These are phyloP conservation scores for Cardamine resedifolia DNA, from an alignment of 345 rosid species.

Conservation along the genomic window DNA sequence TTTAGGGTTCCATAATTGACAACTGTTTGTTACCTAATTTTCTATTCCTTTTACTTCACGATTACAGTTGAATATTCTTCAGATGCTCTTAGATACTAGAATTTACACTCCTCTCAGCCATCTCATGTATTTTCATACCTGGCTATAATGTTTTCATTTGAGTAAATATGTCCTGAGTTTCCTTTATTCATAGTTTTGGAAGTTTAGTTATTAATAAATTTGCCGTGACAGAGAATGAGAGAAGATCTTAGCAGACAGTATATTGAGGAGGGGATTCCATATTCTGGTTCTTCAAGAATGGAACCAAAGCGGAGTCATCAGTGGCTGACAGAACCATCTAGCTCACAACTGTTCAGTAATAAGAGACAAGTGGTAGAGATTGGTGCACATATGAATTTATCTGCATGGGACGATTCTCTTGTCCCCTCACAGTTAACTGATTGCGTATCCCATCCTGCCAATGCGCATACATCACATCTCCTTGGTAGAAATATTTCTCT, in stretches of 20 bases:
- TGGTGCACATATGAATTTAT: conserved; percentile 41
- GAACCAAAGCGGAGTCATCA: conserved; percentile 59
- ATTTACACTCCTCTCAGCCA: not conserved
- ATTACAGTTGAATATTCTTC: not conserved
- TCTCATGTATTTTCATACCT: not conserved
- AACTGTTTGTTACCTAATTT: not conserved
- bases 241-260: conserved; percentile 8
- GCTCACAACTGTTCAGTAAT: conserved; percentile 54
- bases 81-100: not conserved
- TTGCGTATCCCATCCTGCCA: conserved; percentile 55
- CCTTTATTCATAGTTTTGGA: too few relatives aligned
- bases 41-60: not conserved
- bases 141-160: too few relatives aligned
- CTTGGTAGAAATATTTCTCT: conserved; percentile 41
- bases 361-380: conserved; percentile 63
- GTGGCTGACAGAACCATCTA: conserved; percentile 59
- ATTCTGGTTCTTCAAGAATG: conserved; percentile 11
- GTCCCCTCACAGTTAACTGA: conserved; percentile 53
- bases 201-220: not conserved
- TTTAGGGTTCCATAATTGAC: not conserved
- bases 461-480: conserved; percentile 45
- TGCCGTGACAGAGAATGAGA: conserved; percentile 2
- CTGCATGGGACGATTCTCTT: conserved; percentile 54
- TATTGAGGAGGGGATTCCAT: conserved; percentile 20
- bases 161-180: not conserved